Evolutionary conservation across 805 yeast genomes (phyloP), one percentile per base, ranked within the genome.

Genomic region (Candida pseudoglaebosa): DNA sequence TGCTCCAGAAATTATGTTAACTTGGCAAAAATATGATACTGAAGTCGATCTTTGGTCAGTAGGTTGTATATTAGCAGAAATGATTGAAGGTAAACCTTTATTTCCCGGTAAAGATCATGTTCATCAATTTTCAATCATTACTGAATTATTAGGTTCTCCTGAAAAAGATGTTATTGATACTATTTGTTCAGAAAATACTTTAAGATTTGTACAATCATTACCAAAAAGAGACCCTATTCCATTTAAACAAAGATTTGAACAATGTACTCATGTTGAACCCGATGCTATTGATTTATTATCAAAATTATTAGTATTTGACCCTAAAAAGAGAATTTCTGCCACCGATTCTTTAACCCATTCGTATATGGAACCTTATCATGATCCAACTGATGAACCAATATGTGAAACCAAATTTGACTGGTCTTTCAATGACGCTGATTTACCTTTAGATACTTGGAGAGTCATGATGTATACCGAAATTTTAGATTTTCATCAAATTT

Each of bases 21-120:
- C 97, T 19, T 91, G 98, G 98, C 99, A 91, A 61, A 88, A 91
- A 58, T 91, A 91, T 65, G 96, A 90, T 56, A 82, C 87, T 6
- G 97, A 90, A 64, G 98, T 91, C 28, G 99, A 91, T 62, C 86
- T 91, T 52, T 91, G 99, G 99, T 84, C 95, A 16, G 95, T 95
- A 8, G 99, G 96, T 16, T 91, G 99, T 67, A 90, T 91, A 41
- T 85, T 91, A 55, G 93, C 97, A 6, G 99, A 91, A 61, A 91
- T 91, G 96, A 84, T 91, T 49, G 96, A 90, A 60, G 96, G 96
- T 7, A 88, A 87, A 61, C 98, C 99, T 2, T 71, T 91, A 32
- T 91, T 91, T 74, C 99, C 99, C 1, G 99, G 99, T 35, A 88
- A 87, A 58, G 99, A 95, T 61, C 99, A 93, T 59, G 97, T 93